Evolutionary conservation across 1,284 basidiomycete species (phyloP).

Genomic region (Earliella scabrosa): DNA sequence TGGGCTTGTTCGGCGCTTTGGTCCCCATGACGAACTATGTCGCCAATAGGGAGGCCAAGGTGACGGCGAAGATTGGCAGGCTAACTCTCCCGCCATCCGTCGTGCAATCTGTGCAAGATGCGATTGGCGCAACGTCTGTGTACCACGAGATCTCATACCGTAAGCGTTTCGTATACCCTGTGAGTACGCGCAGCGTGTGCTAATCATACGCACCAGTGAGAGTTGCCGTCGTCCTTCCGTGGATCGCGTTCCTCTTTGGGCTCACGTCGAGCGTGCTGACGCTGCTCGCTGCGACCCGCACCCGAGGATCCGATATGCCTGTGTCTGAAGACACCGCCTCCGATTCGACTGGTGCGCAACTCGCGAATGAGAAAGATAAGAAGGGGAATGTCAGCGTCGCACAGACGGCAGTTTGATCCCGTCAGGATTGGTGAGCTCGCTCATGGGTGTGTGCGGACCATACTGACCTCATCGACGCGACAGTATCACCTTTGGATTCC

Average conservation of each 20-base stretch:
- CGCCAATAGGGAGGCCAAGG: slow-evolving; percentile 48
- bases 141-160: slow-evolving; percentile 54
- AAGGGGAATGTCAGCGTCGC: background rate
- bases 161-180: slow-evolving; percentile 29
- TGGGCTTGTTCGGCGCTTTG: slow-evolving; percentile 57
- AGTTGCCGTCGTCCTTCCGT: slow-evolving; percentile 32
- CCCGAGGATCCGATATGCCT: background rate
- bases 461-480: too few relatives aligned
- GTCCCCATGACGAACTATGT: slow-evolving; percentile 59
- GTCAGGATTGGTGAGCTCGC: too few relatives aligned
- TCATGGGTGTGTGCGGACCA: too few relatives aligned
- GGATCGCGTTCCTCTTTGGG: slow-evolving; percentile 38
- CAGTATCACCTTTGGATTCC: too few relatives aligned
- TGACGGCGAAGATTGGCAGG: slow-evolving; percentile 47
- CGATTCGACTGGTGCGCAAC: background rate
- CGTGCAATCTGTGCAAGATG: slow-evolving; percentile 43
- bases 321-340: background rate
- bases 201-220: slow-evolving; percentile 22
- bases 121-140: slow-evolving; percentile 46
- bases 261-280: slow-evolving; percentile 31
- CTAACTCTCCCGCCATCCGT: slow-evolving; percentile 41
- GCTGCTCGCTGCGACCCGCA: slow-evolving; percentile 22
- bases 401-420: background rate
- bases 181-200: background rate
- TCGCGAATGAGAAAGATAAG: background rate